These are phyloP conservation scores for Chlorella vulgaris DNA, from an alignment of 139 green algal species.

Conservation along the genomic window DNA sequence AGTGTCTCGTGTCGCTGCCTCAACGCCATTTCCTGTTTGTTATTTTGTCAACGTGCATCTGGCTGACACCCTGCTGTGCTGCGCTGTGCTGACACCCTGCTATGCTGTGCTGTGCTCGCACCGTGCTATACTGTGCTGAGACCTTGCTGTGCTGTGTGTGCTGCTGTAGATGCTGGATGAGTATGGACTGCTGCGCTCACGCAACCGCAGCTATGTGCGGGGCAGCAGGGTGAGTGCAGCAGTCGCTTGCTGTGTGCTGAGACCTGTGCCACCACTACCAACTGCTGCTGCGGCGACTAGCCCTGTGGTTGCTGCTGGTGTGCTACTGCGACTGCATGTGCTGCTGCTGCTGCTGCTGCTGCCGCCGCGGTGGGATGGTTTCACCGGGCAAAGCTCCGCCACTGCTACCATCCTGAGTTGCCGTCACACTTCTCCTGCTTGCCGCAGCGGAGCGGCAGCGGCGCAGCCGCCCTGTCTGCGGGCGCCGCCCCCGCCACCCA, in stretches of 20 bases:
- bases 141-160: background rate
- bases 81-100: background rate
- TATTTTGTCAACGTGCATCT: too few relatives aligned
- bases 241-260: background rate
- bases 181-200: conserved; percentile 18
- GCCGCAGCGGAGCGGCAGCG: background rate
- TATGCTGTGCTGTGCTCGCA: background rate
- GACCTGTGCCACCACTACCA: background rate
- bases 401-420: background rate
- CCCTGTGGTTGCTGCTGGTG: too few relatives aligned
- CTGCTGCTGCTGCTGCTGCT: too few relatives aligned
- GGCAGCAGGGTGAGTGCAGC: background rate
- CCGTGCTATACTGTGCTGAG: background rate
- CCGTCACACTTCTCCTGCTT: background rate
- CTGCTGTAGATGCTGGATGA: conserved; percentile 26
- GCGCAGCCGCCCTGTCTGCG: background rate
- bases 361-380: too few relatives aligned
- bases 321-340: too few relatives aligned
- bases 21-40: too few relatives aligned
- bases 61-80: background rate
- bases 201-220: conserved; percentile 13
- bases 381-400: background rate
- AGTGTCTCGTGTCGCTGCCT: too few relatives aligned
- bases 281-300: too few relatives aligned
- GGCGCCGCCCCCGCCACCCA: conserved; percentile 3